Percentiles rank a stretch among this genome's conserved stretches.
phyloP scores from a whole-genome alignment of 345 rosid genomes.

The Boechera stricta region DNA sequence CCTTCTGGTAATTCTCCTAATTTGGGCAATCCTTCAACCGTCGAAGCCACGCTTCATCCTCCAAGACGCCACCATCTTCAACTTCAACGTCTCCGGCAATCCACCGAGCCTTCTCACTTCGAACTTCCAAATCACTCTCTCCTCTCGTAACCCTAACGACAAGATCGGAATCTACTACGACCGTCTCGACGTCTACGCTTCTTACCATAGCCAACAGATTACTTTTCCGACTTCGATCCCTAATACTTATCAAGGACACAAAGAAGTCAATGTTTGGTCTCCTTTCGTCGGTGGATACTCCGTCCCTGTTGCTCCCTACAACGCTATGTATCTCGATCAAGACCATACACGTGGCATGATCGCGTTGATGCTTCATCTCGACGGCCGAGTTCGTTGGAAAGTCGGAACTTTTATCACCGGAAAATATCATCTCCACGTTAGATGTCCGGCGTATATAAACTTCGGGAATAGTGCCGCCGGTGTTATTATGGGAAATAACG shows the following conservation, averaged over 20 bases:
- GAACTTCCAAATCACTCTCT: constrained; percentile 65
- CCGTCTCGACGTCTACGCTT: constrained; percentile 50
- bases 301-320: constrained; percentile 53
- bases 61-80: constrained; percentile 84
- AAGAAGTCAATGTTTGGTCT: constrained; percentile 56
- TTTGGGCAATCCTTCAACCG: constrained; percentile 75
- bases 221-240: constrained; percentile 45
- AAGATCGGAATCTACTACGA: constrained; percentile 56
- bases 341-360: constrained; percentile 42
- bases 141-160: constrained; percentile 70
- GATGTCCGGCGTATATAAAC: constrained; percentile 49
- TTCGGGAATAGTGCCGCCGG: constrained; percentile 34
- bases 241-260: constrained; percentile 49
- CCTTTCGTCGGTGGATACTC: constrained; percentile 49
- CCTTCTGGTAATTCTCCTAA: constrained; percentile 53
- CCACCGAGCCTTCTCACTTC: constrained; percentile 68
- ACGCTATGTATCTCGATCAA: constrained; percentile 37
- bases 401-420: constrained; percentile 44
- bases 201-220: constrained; percentile 51
- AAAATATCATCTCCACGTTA: constrained; percentile 45
- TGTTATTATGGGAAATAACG: constrained; percentile 57
- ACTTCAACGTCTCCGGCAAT: constrained; percentile 68
- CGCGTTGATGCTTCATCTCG: constrained; percentile 35
- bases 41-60: constrained; percentile 73
- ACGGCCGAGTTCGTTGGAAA: constrained; percentile 48